Conservation (phyloP, 768 basidiomycete genomes). For the Steccherinum ochraceum region DNA sequence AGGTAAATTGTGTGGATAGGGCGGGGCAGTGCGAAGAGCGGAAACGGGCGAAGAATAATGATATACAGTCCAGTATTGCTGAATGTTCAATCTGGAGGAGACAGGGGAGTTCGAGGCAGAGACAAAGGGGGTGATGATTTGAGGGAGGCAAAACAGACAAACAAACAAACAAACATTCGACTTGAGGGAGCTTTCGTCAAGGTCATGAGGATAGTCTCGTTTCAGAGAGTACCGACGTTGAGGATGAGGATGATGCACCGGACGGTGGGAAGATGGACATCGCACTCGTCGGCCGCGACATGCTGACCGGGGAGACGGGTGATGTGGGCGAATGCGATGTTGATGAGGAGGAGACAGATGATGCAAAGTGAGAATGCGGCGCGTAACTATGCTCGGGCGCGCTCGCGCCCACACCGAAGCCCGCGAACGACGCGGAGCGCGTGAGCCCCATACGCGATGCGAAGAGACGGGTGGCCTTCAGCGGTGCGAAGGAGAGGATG, state of each 20-base stretch:
- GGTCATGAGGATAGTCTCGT: not conserved
- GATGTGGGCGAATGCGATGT: slow-evolving; percentile 10
- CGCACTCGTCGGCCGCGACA: not conserved
- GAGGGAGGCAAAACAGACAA: too few relatives aligned
- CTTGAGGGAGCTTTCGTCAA: too few relatives aligned
- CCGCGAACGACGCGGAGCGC: slow-evolving; percentile 17
- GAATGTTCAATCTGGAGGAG: not conserved
- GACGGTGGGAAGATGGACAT: slow-evolving; percentile 13
- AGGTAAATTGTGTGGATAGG: not conserved
- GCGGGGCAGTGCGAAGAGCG: not conserved
- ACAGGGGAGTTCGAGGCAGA: too few relatives aligned
- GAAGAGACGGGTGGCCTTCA: slow-evolving; percentile 13
- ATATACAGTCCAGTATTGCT: not conserved
- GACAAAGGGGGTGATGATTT: too few relatives aligned
- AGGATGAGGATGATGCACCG: not conserved
- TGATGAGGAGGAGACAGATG: slow-evolving; percentile 4
- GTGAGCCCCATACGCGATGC: slow-evolving; percentile 13
- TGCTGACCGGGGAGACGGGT: too few relatives aligned
- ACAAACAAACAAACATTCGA: too few relatives aligned
- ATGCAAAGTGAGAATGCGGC: slow-evolving; percentile 4
- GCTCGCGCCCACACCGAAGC: not conserved
- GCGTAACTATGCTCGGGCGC: slow-evolving; percentile 1
- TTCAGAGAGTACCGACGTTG: not conserved
- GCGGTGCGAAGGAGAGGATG: slow-evolving; percentile 15
- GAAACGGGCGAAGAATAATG: not conserved